Conservation (phyloP, 176 grass and related monocot genomes). For the Carex cristatella region DNA sequence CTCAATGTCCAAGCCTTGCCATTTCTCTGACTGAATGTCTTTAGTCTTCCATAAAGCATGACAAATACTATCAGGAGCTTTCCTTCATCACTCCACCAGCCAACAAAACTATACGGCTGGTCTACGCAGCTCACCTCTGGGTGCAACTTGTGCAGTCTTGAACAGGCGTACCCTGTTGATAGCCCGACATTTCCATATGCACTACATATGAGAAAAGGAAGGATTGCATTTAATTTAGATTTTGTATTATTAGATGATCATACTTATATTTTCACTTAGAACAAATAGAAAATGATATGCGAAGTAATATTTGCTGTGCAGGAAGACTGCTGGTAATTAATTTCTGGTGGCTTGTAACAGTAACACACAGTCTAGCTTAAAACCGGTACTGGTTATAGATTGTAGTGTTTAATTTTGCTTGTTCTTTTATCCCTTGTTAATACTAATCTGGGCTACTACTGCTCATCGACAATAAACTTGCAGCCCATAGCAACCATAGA, state of each 20-base stretch:
- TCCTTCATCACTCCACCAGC: constrained; percentile 65
- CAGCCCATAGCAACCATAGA: no score
- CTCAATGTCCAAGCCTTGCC: constrained; percentile 13
- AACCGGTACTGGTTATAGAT: neutral
- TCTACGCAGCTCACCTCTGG: constrained; percentile 38
- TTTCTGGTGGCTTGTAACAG: neutral
- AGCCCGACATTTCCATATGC: constrained; percentile 67
- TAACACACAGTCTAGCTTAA: neutral
- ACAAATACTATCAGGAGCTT: constrained; percentile 50
- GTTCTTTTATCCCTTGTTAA: neutral
- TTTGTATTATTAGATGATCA: neutral
- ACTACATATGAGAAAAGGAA: constrained; percentile 11
- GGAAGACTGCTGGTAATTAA: neutral
- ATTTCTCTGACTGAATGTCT: constrained; percentile 34
- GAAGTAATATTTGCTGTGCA: no score
- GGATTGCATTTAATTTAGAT: neutral
- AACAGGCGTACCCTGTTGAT: constrained; percentile 57
- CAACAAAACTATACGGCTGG: constrained; percentile 43
- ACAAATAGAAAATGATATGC: neutral
- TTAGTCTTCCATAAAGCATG: constrained; percentile 71
- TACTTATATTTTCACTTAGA: neutral
- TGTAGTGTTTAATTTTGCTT: neutral
- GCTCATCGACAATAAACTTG: no score
- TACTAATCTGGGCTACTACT: no score
- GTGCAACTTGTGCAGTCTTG: constrained; percentile 29